phyloP scores from a whole-genome alignment of 2,329 filamentous ascomycete species.

The Fusarium buxicola region DNA sequence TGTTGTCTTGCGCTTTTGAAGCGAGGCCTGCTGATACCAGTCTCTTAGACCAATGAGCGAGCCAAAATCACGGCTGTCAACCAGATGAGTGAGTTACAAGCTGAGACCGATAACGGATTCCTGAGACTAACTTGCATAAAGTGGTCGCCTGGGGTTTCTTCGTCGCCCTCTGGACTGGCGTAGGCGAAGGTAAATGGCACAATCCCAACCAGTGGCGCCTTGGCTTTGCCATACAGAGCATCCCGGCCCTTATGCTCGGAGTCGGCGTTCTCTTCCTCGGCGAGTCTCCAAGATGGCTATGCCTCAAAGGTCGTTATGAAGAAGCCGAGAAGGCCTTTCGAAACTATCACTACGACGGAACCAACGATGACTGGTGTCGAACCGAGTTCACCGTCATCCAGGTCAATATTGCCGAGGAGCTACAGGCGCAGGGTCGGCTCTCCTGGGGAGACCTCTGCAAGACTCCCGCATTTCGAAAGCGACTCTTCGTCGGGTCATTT shows the following conservation, averaged over 20 bases:
- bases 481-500: slow-evolving; percentile 54
- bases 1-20: no score
- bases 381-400: slow-evolving; percentile 51
- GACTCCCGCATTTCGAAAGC: slow-evolving; percentile 50
- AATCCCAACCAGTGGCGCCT: slow-evolving; percentile 55
- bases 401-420: slow-evolving; percentile 52
- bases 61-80: slow-evolving; percentile 55
- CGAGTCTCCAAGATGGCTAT: slow-evolving; percentile 54
- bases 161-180: slow-evolving; percentile 54
- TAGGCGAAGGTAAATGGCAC: slow-evolving; percentile 53
- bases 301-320: slow-evolving; percentile 51
- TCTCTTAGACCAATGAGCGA: slow-evolving; percentile 49
- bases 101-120: rapidly evolving
- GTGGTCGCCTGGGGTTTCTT: slow-evolving; percentile 58
- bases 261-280: slow-evolving; percentile 51
- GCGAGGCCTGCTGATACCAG: neutral
- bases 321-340: slow-evolving; percentile 52
- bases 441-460: slow-evolving; percentile 51
- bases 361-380: slow-evolving; percentile 52
- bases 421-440: slow-evolving; percentile 42
- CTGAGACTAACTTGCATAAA: slow-evolving; percentile 24
- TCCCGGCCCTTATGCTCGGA: slow-evolving; percentile 51
- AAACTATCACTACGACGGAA: slow-evolving; percentile 50
- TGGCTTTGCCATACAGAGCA: slow-evolving; percentile 52
- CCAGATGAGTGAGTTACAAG: slow-evolving; percentile 52